Base-by-base conservation (phyloP, 2,329 filamentous ascomycete species). In the Claviceps sp. region DNA sequence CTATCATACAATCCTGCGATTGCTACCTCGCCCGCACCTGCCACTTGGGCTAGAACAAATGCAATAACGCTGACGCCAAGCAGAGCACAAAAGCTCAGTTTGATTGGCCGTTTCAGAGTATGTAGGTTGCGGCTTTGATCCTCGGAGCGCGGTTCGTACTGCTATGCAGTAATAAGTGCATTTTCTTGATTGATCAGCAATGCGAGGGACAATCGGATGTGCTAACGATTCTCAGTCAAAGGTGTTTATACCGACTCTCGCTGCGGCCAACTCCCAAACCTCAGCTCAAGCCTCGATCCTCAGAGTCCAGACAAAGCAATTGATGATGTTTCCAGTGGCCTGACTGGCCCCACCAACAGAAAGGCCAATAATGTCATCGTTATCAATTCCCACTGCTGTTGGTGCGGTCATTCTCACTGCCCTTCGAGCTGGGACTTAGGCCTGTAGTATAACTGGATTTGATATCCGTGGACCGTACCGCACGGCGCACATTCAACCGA, bases 331-430 rank as follows among this genome's bases (percentile, higher is more conserved):
- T 60, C 58, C 5, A 60, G 61, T 42, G 53, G 55, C 46, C 58
- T 62, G 34, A 63, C 63, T 30, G 63, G 66, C 26, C 63, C 65
- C 6, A 64, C 61, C 48, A 63, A 67, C 49, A 58, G 66, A 37
- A 73, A 71, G 58, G 59, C 67, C 51, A 68, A 74, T 74, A 63
- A 61, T 30, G 79, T 71, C 37, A 65, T 79, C 44, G 68, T 78
- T 45, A 77, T 73, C 48, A 79, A 82, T 87, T 47, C 69, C 73
- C 53, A 79, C 79, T 61, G 82, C 83, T 4, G 78, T 81, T 57
- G 84, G 83, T 9, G 72, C 87, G 9, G 84, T 82, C 57, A 84
- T 88, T 58, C 87, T 87, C 70, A 86, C 82, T 2, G 84, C 80
- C 1, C 79, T 85, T 63, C 80, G 83, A 51, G 78, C 78, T 0